Evolutionary conservation across 1,284 basidiomycete species (phyloP), one percentile per base, ranked within the genome.

Genomic region (Irpex sp.): DNA sequence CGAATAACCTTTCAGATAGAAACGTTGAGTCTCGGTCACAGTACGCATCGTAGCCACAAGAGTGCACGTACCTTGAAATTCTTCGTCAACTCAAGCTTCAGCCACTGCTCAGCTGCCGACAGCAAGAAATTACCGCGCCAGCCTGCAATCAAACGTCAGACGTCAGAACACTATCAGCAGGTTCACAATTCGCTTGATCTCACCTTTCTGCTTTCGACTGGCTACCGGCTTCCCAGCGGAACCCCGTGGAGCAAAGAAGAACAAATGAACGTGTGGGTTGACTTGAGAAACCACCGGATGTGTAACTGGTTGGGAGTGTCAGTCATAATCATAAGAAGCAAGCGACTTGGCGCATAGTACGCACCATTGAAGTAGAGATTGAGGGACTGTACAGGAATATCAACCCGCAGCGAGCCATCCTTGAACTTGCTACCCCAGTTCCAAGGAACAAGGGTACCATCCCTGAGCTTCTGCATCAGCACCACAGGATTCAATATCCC

Each of bases 241-340:
- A 4, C 96, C 96, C 67, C 93, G 83, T 35, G 94, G 91, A 0
- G 94, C 94, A 70, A 98, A 98, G 77, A 97, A 96, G 78, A 99
- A 99, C n/a, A 98, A 69, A 74, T 98, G 96, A 10, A 99, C 94
- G 73, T 99, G 97, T 0, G 96, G 96, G 70, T 98, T 99, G 35
- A 93, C 95, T 77, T 96, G 96, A 0, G 93, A 95, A 39, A 99
- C 96, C 55, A 98, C 90, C 1, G 94, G 92, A 73, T 97, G 90
- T 65, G 94, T 98, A 63, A 97, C 95, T 94, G 66, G 3, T 37
- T 19, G 18, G 51, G 18, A 58, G 58, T 56, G 16, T 23, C 42
- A 52, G 59, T n/a, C n/a, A n/a, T n/a, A n/a, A n/a, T 48, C 59
- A 59, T 5, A 28, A n/a, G n/a, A n/a, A n/a, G n/a, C n/a, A n/a